These are phyloP conservation scores for Acer yangbiense DNA, from an alignment of 345 rosid species.

Conservation along the genomic window DNA sequence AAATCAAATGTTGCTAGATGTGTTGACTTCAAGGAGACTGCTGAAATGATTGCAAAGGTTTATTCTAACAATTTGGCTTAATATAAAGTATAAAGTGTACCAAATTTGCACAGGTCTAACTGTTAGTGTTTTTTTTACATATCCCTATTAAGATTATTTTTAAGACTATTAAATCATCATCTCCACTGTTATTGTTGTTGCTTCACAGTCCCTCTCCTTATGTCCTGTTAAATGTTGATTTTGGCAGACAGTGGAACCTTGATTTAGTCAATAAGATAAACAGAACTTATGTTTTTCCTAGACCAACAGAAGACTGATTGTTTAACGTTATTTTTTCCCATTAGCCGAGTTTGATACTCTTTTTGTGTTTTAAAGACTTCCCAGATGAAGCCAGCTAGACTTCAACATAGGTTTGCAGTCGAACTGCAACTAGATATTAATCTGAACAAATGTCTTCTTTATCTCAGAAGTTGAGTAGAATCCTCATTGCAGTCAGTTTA, in stretches of 20 bases:
- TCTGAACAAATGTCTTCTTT: not conserved
- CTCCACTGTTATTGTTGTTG: no score
- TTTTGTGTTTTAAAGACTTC: not conserved
- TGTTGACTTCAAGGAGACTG: conserved; percentile 88
- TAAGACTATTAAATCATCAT: no score
- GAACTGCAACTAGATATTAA: not conserved
- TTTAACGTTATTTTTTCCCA: not conserved
- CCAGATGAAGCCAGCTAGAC: not conserved
- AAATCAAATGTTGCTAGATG: conserved; percentile 89
- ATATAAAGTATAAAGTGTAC: not conserved
- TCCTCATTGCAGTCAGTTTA: not conserved
- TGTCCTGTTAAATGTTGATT: no score
- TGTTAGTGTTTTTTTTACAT: not conserved
- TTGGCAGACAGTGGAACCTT: no score
- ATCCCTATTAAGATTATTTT: not conserved
- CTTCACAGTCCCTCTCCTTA: no score
- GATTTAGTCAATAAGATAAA: no score
- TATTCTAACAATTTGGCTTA: not conserved
- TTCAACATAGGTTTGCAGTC: not conserved
- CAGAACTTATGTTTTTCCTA: not conserved
- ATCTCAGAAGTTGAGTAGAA: not conserved
- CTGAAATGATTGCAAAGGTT: conserved; percentile 91
- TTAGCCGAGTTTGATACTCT: not conserved
- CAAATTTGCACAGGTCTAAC: not conserved
- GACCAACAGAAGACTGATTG: not conserved